Evolutionary conservation across 106 monocot genomes (phyloP).

Genomic region (Dactylorhiza incarnata): DNA sequence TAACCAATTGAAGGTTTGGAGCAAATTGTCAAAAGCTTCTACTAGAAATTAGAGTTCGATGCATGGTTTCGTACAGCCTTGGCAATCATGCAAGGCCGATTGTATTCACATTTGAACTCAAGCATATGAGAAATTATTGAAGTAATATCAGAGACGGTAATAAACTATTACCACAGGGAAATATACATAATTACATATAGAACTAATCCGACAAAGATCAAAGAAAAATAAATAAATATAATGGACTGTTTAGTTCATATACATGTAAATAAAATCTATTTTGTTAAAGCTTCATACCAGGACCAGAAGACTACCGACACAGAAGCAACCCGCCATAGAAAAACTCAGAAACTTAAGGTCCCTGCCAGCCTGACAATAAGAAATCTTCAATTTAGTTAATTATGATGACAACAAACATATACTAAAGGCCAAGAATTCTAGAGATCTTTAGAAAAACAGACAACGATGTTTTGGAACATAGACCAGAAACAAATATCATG

Average conservation of each 20-base stretch:
- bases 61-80: too few species aligned
- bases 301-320: constrained; percentile 48
- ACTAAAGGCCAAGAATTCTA: not conserved
- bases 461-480: not conserved
- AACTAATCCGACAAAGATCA: not conserved
- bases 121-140: not conserved
- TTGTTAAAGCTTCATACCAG: constrained; percentile 33
- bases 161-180: not conserved
- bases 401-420: not conserved
- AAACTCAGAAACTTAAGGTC: constrained; percentile 80
- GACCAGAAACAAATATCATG: too few species aligned
- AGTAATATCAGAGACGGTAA: not conserved
- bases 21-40: not conserved
- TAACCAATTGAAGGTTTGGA: not conserved
- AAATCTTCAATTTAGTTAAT: not conserved
- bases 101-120: not conserved
- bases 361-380: constrained; percentile 53
- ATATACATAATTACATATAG: not conserved
- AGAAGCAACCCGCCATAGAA: constrained; percentile 70
- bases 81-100: not conserved
- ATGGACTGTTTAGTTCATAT: not conserved
- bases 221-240: not conserved
- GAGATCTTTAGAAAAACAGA: not conserved
- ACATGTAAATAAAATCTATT: not conserved
- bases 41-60: not conserved